phyloP scores from a whole-genome alignment of 2,329 filamentous ascomycete genomes.

The Scedosporium apiospermum region DNA sequence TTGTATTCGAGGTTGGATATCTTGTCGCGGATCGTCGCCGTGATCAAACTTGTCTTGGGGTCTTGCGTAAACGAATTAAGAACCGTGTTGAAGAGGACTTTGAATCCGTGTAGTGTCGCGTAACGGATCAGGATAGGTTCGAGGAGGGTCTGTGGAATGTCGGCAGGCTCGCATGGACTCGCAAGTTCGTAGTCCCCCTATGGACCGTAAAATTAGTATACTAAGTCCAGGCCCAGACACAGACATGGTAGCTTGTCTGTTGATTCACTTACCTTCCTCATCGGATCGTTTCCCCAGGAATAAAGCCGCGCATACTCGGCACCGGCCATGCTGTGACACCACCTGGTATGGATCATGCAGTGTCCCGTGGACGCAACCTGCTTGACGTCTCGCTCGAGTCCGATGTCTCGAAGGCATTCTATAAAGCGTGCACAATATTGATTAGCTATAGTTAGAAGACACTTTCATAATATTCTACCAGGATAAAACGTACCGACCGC shows the following conservation, averaged over 20 bases:
- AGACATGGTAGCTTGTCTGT: too few species aligned
- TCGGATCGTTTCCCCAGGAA: conserved; percentile 40
- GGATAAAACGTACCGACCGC: too few species aligned
- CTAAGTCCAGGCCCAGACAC: too few species aligned
- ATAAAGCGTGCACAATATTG: not conserved
- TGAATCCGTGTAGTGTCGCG: conserved; percentile 25
- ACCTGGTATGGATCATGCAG: conserved; percentile 38
- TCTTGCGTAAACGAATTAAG: conserved; percentile 20
- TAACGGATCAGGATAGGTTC: conserved; percentile 30
- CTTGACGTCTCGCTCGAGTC: conserved; percentile 31
- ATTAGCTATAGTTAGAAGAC: too few species aligned
- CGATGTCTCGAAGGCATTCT: conserved; percentile 45
- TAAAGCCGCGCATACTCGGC: conserved; percentile 39
- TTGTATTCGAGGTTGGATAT: conserved; percentile 25
- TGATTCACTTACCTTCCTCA: conserved; percentile 22
- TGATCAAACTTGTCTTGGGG: conserved; percentile 15
- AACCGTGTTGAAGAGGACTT: conserved; percentile 24
- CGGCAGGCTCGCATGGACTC: conserved; percentile 29
- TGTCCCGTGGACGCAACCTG: conserved; percentile 25
- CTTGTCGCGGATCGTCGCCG: conserved; percentile 23
- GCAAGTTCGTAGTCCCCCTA: conserved; percentile 32
- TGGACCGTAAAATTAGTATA: not conserved
- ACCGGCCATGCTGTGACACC: conserved; percentile 42
- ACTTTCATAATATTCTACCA: too few species aligned
- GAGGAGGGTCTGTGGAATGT: conserved; percentile 32